These are phyloP conservation scores for Starmerella bombi DNA, from an alignment of 805 yeast genomes.

Conservation along the genomic window DNA sequence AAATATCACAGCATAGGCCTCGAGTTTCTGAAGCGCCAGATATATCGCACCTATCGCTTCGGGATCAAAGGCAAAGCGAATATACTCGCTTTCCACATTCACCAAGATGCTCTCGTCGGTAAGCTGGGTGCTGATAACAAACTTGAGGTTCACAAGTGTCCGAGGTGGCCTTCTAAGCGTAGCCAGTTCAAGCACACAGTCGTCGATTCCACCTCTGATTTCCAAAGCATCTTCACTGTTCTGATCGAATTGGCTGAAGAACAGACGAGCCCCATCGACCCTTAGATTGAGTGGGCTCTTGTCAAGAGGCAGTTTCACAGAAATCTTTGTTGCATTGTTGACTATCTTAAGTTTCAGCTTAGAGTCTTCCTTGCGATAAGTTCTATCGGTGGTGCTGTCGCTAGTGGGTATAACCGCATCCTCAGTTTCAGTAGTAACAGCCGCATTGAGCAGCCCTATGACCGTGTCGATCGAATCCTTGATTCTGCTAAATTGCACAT, in stretches of 20 bases:
- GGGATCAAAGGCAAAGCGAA: constrained; percentile 17
- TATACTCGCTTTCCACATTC: constrained; percentile 14
- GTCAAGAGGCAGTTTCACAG: constrained; percentile 15
- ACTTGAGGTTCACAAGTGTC: constrained; percentile 11
- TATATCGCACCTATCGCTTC: constrained; percentile 16
- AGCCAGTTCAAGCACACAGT: constrained; percentile 7
- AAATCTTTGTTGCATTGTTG: constrained; percentile 5
- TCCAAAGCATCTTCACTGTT: neutral
- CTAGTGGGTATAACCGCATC: neutral
- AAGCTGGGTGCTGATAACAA: constrained; percentile 2
- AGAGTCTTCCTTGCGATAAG: neutral
- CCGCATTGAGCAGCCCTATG: neutral
- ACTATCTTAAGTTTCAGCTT: constrained; percentile 5
- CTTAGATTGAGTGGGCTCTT: constrained; percentile 13
- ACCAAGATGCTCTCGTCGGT: constrained; percentile 7
- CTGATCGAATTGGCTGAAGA: neutral
- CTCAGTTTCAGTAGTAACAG: neutral
- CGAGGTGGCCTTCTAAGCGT: constrained; percentile 5
- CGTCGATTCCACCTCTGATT: constrained; percentile 4
- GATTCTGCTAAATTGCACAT: constrained; percentile 9
- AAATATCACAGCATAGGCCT: constrained; percentile 5
- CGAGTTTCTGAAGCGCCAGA: constrained; percentile 12
- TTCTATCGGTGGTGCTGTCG: neutral
- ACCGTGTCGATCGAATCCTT: constrained; percentile 3
- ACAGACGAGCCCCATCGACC: constrained; percentile 1